phyloP scores from a whole-genome alignment of 2,329 filamentous ascomycete genomes.

The Monosporascus cannonballus region DNA sequence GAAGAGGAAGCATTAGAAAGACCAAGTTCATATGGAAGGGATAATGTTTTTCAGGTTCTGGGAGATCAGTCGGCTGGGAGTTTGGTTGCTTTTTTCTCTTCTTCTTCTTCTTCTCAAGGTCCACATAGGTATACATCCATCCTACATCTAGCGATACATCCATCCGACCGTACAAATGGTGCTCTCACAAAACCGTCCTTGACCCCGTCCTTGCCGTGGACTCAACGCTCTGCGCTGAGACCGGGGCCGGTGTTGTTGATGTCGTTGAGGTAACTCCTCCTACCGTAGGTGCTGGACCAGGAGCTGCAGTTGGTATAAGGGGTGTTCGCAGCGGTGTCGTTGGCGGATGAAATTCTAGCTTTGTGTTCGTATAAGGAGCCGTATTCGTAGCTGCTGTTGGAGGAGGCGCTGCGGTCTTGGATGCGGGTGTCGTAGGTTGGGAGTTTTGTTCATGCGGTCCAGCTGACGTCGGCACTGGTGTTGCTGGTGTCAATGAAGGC shows the following conservation, averaged over 20 bases:
- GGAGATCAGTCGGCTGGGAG: conserved; percentile 14
- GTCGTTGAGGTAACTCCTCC: conserved; percentile 5
- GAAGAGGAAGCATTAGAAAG: conserved; percentile 29
- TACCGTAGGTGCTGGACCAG: background rate
- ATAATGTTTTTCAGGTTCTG: conserved; percentile 2
- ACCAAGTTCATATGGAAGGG: conserved; percentile 14
- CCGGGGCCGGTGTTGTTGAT: conserved; percentile 3
- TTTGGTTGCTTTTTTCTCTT: conserved; percentile 19
- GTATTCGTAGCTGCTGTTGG: background rate
- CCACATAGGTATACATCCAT: conserved; percentile 15
- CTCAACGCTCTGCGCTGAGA: background rate
- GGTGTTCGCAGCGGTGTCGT: background rate
- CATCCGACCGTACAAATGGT: conserved; percentile 17
- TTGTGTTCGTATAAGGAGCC: background rate
- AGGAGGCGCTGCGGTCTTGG: background rate
- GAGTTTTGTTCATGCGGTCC: background rate
- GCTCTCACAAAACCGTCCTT: conserved; percentile 13
- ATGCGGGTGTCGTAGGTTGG: background rate
- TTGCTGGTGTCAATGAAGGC: background rate
- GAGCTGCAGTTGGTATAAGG: background rate
- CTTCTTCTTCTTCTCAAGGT: conserved; percentile 9
- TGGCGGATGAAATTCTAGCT: background rate
- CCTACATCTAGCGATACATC: too few relatives aligned
- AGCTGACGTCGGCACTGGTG: background rate
- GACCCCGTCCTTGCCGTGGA: conserved; percentile 4